A percentile compares a stretch with the other conserved stretches of the same genome.
These are phyloP conservation scores for Plantago major DNA, from an alignment of 257 asterid genomes.

Conservation along the genomic window DNA sequence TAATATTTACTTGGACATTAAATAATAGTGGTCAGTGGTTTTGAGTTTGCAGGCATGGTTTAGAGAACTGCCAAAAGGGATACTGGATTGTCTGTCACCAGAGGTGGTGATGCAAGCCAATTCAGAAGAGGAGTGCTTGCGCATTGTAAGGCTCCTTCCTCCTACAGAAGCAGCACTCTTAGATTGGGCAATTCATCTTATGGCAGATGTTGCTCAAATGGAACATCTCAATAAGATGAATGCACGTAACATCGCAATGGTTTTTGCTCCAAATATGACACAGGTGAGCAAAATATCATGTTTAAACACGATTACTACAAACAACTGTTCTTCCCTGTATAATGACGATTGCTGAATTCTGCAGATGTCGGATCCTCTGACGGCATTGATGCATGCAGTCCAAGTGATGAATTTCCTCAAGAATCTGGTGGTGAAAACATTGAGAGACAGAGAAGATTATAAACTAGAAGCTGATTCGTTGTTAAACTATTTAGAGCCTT, in stretches of 20 bases:
- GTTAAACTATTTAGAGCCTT: conserved; percentile 29
- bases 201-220: conserved; percentile 91
- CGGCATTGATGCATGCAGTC: conserved; percentile 66
- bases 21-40: not conserved
- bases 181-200: conserved; percentile 86
- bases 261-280: conserved; percentile 94
- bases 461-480: conserved; percentile 28
- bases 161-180: conserved; percentile 69
- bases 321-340: too few relatives aligned
- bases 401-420: conserved; percentile 78
- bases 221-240: conserved; percentile 78
- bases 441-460: conserved; percentile 51
- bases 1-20: too few relatives aligned
- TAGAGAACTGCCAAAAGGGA: conserved; percentile 79
- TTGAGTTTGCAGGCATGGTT: conserved; percentile 59
- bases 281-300: conserved; percentile 37
- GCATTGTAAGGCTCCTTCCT: conserved; percentile 66
- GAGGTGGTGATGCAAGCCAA: conserved; percentile 74
- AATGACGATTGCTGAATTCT: conserved; percentile 9
- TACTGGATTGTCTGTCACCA: conserved; percentile 69
- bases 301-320: too few relatives aligned
- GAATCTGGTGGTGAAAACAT: conserved; percentile 42
- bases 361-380: conserved; percentile 77
- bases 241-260: conserved; percentile 85
- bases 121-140: conserved; percentile 67